These are phyloP conservation scores for Parascedosporium putredinis DNA, from an alignment of 2,329 filamentous ascomycete species.

Conservation along the genomic window DNA sequence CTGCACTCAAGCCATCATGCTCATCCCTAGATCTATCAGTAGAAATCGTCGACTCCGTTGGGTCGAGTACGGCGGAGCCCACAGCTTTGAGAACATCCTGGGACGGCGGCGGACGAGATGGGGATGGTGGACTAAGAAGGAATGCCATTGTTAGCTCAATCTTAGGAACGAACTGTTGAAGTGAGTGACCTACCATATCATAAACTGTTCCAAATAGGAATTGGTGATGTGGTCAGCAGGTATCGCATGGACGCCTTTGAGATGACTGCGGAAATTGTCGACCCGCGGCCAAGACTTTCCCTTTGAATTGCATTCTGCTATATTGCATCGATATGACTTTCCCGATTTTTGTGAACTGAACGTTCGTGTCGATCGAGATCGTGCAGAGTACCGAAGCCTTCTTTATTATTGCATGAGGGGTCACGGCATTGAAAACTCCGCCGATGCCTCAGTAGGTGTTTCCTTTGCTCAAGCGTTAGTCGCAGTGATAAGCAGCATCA, in stretches of 20 bases:
- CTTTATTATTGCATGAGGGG: conserved; percentile 39
- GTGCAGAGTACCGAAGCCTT: conserved; percentile 73
- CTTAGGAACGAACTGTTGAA: not conserved
- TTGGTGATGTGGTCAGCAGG: conserved; percentile 18
- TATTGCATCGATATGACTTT: conserved; percentile 50
- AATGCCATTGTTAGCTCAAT: not conserved
- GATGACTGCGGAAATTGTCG: conserved; percentile 80
- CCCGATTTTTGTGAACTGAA: conserved; percentile 53
- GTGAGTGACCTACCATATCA: conserved; percentile 6
- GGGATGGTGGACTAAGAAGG: not conserved
- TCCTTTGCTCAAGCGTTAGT: conserved; percentile 30
- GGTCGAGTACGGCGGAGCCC: not conserved
- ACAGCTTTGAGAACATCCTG: not conserved
- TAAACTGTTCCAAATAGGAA: conserved; percentile 9
- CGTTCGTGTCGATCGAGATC: conserved; percentile 72
- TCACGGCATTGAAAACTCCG: conserved; percentile 56
- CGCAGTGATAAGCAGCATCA: not conserved
- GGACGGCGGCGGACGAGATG: not conserved
- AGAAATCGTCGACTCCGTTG: not conserved
- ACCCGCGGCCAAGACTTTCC: conserved; percentile 66
- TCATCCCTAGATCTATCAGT: not conserved
- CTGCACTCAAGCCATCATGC: not conserved
- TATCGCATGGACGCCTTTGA: conserved; percentile 54
- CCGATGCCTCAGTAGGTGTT: conserved; percentile 60
- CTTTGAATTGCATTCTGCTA: conserved; percentile 38